Percentiles rank a stretch among this genome's conserved stretches.
Conservation (phyloP, 2,329 filamentous ascomycete species). For the Diaporthe velutina region DNA sequence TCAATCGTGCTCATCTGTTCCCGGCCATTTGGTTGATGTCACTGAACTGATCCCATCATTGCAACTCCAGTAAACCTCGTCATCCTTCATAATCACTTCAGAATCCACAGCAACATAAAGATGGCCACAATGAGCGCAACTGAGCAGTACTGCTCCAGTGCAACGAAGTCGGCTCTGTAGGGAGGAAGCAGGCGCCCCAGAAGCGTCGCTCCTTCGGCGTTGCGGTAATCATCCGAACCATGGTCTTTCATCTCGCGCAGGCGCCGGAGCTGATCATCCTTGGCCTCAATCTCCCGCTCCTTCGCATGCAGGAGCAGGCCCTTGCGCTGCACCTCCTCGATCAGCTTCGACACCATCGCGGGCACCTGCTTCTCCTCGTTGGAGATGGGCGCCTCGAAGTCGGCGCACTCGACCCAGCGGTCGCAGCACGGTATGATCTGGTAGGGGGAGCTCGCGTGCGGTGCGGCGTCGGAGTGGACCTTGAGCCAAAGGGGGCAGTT, state of each 20-base stretch:
- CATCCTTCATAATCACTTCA: conserved; percentile 16
- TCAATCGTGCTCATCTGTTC: background rate
- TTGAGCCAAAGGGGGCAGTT: conserved; percentile 38
- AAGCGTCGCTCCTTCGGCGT: too few relatives aligned
- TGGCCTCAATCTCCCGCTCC: conserved; percentile 31
- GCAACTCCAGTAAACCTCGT: too few relatives aligned
- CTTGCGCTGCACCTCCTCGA: conserved; percentile 19
- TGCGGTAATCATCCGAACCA: background rate
- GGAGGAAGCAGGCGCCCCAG: background rate
- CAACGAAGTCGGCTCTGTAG: background rate
- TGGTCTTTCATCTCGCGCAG: background rate
- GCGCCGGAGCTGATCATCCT: conserved; percentile 26
- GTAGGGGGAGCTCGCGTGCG: background rate
- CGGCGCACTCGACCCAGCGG: conserved; percentile 25
- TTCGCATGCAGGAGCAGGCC: conserved; percentile 2
- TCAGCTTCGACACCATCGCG: conserved; percentile 25
- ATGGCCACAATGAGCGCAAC: background rate
- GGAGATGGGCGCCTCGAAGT: conserved; percentile 32
- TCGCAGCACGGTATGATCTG: conserved; percentile 37
- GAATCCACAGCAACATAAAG: background rate
- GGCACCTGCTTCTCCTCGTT: conserved; percentile 35
- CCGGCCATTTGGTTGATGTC: too few relatives aligned
- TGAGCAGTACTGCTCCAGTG: conserved; percentile 27
- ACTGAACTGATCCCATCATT: too few relatives aligned
- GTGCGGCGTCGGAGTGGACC: conserved; percentile 7